phyloP scores from a whole-genome alignment of 345 rosid species.

The Lepidium sativum region DNA sequence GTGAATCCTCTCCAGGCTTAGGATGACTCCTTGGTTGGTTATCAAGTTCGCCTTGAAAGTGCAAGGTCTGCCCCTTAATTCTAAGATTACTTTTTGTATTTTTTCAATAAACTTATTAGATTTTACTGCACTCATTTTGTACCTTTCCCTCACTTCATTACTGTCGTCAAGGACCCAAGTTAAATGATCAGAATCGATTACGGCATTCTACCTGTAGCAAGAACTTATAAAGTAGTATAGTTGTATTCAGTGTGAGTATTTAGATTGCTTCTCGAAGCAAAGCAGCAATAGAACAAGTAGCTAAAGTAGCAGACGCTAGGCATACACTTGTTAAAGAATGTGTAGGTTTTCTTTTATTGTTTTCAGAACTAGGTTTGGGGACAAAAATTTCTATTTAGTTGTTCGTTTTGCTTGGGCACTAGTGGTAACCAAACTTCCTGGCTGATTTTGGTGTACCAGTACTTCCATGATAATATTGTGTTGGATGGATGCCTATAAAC shows the following conservation, averaged over 20 bases:
- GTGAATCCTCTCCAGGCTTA: slow-evolving; percentile 80
- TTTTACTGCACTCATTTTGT: background rate
- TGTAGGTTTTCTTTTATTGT: background rate
- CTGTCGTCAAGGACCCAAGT: background rate
- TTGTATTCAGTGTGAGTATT: background rate
- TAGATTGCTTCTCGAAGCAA: background rate
- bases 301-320: background rate
- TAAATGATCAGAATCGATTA: background rate
- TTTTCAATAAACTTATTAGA: background rate
- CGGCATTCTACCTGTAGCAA: background rate
- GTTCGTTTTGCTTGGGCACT: background rate
- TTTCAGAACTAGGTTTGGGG: background rate
- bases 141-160: background rate
- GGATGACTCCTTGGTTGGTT: slow-evolving; percentile 79
- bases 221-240: background rate
- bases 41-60: slow-evolving; percentile 96
- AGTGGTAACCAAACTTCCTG: background rate
- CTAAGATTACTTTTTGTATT: background rate
- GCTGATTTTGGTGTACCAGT: background rate
- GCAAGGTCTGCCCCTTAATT: slow-evolving; percentile 50
- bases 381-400: background rate
- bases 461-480: background rate
- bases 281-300: background rate
- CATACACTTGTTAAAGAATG: background rate
- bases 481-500: background rate